Percentiles rank a stretch among this genome's conserved stretches.
Evolutionary conservation across 2,329 filamentous ascomycete genomes (phyloP).

Genomic region (Trichophyton equinum): DNA sequence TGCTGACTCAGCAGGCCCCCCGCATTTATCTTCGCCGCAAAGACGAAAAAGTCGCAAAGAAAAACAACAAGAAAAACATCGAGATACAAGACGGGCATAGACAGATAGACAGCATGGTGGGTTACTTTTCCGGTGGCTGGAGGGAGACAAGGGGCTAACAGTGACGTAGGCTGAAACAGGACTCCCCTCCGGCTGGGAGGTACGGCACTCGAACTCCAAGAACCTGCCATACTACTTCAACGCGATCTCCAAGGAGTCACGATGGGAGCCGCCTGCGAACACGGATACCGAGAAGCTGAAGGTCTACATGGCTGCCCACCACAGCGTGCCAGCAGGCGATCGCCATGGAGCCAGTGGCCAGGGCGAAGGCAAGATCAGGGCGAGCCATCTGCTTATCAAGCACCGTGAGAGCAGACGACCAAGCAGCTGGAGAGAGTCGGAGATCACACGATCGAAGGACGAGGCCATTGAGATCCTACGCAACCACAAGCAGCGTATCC

Average conservation of each 20-base stretch:
- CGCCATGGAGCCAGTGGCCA: constrained; percentile 25
- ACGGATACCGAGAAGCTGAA: constrained; percentile 90
- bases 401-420: constrained; percentile 78
- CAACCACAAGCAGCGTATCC: constrained; percentile 63
- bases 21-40: background rate
- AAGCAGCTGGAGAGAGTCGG: constrained; percentile 81
- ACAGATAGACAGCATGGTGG: background rate
- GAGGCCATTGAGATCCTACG: constrained; percentile 70
- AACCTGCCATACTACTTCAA: constrained; percentile 99
- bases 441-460: constrained; percentile 79
- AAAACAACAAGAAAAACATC: background rate
- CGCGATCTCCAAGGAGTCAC: constrained; percentile 67
- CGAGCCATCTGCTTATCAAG: constrained; percentile 87
- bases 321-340: constrained; percentile 43
- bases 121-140: background rate
- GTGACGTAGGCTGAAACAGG: constrained; percentile 41
- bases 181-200: constrained; percentile 80
- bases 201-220: constrained; percentile 95
- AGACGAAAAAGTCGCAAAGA: background rate
- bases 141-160: background rate
- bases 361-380: constrained; percentile 74
- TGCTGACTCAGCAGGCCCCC: background rate
- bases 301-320: constrained; percentile 80
- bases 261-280: constrained; percentile 83
- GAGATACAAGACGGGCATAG: background rate